Evolutionary conservation across 179 eudicot species (phyloP).

Genomic region (Drosera spatulata): DNA sequence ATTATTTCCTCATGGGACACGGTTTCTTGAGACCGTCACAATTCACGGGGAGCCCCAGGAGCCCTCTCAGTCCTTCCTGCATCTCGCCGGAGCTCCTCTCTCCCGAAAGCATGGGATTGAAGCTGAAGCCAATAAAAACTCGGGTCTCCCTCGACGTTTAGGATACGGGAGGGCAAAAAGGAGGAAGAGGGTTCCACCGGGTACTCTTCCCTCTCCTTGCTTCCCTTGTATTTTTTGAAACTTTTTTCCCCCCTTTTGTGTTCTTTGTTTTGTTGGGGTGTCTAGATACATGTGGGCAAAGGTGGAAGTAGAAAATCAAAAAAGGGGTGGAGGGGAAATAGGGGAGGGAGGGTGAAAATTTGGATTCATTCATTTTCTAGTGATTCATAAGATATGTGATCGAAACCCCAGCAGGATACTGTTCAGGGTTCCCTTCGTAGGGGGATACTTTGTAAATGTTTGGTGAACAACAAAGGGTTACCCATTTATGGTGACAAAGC

Average conservation of each 20-base stretch:
- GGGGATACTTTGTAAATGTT: no score
- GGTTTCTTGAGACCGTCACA: constrained; percentile 63
- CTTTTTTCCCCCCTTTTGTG: background rate
- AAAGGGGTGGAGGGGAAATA: constrained; percentile 1
- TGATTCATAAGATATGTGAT: constrained; percentile 3
- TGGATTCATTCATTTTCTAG: constrained; percentile 19
- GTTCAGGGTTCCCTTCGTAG: no score
- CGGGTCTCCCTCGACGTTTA: constrained; percentile 28
- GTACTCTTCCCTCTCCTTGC: constrained; percentile 1
- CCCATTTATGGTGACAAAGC: no score
- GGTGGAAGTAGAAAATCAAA: constrained; percentile 12
- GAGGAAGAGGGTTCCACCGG: no score
- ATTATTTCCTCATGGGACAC: constrained; percentile 84
- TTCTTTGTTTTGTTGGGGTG: background rate
- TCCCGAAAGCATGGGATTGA: constrained; percentile 97
- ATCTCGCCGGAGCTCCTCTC: constrained; percentile 90
- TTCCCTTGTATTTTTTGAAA: background rate
- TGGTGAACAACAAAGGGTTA: no score
- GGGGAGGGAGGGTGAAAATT: constrained; percentile 2
- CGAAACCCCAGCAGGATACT: background rate
- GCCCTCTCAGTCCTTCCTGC: constrained; percentile 78
- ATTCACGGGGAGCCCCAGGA: constrained; percentile 71
- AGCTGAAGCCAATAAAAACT: constrained; percentile 88
- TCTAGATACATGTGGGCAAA: constrained; percentile 10
- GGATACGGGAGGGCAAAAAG: background rate